Evolutionary conservation across 202 grass and related monocot species (phyloP).

Genomic region (Setaria italica): DNA sequence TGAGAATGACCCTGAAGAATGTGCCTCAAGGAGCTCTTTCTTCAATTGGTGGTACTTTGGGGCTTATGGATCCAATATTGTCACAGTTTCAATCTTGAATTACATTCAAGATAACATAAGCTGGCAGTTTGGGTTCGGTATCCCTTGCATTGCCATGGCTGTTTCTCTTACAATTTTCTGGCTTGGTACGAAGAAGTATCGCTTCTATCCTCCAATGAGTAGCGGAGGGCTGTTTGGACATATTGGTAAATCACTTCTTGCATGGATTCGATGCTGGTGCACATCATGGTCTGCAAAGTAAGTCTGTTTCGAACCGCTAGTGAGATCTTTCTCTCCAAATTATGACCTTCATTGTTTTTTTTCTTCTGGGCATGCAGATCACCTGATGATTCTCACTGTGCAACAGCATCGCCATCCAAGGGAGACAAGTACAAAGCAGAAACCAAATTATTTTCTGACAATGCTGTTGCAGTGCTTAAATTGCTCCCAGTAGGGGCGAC

Average conservation of each 20-base stretch:
- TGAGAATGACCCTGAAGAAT: slow-evolving; percentile 68
- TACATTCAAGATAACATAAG: slow-evolving; percentile 84
- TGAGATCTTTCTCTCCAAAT: background rate
- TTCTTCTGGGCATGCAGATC: slow-evolving; percentile 29
- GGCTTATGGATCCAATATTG: slow-evolving; percentile 30
- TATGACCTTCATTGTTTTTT: background rate
- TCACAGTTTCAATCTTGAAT: slow-evolving; percentile 55
- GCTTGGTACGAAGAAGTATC: slow-evolving; percentile 64
- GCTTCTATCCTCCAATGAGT: slow-evolving; percentile 51
- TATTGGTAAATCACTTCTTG: slow-evolving; percentile 44
- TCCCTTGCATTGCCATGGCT: slow-evolving; percentile 70
- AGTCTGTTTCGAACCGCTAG: background rate
- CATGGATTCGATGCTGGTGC: slow-evolving; percentile 11
- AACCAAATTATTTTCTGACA: slow-evolving; percentile 20
- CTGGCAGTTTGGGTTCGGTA: slow-evolving; percentile 85
- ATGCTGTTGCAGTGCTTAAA: slow-evolving; percentile 49
- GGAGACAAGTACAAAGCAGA: slow-evolving; percentile 14
- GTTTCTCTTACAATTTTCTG: slow-evolving; percentile 65
- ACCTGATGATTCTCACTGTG: slow-evolving; percentile 25
- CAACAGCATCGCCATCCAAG: slow-evolving; percentile 2
- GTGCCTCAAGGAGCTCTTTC: slow-evolving; percentile 65
- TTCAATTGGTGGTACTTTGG: slow-evolving; percentile 99
- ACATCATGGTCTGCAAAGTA: slow-evolving; percentile 47
- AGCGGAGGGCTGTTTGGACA: slow-evolving; percentile 14
- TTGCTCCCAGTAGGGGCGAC: slow-evolving; percentile 64